Evolutionary conservation across 176 grass and related monocot genomes (phyloP), one percentile per base, ranked within the genome.

Genomic region (Carex parvula): DNA sequence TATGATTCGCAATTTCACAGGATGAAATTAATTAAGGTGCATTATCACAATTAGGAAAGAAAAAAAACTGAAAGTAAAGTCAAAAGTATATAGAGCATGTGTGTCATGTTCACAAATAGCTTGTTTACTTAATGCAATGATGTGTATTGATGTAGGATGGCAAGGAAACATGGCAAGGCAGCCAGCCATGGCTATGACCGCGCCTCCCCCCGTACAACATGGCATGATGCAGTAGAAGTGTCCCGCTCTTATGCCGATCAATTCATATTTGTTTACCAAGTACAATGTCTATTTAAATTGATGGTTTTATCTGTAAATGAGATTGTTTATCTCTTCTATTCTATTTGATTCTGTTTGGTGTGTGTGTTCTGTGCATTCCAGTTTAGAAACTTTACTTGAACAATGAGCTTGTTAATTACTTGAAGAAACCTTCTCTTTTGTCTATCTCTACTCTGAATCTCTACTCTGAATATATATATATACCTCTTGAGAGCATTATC

Each of bases 121-220:
- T 64, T 29, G 57, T 60, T 75, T 78, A 78, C 44, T 59, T 59
- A 33, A 55, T 60, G 13, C 33, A 35, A 61, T 6, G 11, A 62
- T 44, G 39, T 50, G 16, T 63, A 17, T 29, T 2, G 12, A 16
- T 80, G 78, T 71, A 92, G 90, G 90, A 71, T 95, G 90, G 90
- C 81, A 89, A 2, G 60, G 39, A 1, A 92, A 92, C 84, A 83
- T 90, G 88, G 84, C 88, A 78, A 90, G 68, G 81, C 79, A 87
- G 84, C 86, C 80, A n/a, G 48, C 74, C 17, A 37, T 16, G 41
- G 77, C 55, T 21, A 83, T 82, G 5, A 83, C 64, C 7, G 21
- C 52, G 6, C 88, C 88, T 33, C 77, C 86, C 0, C 48, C 66
- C 29, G 35, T 80, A 69, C 5, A 86, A 48, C 1, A 18, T 0